These are phyloP conservation scores for Papiliotrema terrestris DNA, from an alignment of 1,284 basidiomycete species.

Conservation along the genomic window DNA sequence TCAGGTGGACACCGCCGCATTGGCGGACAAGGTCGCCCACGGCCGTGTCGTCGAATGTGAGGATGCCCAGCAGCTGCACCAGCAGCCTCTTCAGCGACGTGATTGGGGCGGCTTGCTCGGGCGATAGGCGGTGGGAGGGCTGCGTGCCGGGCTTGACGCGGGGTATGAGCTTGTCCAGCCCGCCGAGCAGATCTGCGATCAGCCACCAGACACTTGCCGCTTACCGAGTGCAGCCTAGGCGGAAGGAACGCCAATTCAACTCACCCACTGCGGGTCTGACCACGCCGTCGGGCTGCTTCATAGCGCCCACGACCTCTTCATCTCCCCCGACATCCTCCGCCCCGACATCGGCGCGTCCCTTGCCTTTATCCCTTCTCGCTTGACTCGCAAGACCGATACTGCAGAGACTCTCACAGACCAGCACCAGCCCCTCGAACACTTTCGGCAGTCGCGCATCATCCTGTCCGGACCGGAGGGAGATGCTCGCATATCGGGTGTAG, in stretches of 20 bases:
- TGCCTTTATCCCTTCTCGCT: slow-evolving; percentile 10
- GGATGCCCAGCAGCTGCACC: slow-evolving; percentile 71
- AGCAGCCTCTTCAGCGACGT: slow-evolving; percentile 60
- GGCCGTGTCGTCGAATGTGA: slow-evolving; percentile 60
- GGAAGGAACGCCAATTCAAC: too few relatives aligned
- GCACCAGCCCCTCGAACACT: slow-evolving; percentile 71
- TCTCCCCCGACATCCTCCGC: slow-evolving; percentile 3
- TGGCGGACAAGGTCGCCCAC: slow-evolving; percentile 70
- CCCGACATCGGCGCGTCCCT: neutral
- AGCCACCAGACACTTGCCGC: too few relatives aligned
- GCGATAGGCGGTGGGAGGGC: slow-evolving; percentile 20
- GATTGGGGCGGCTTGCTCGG: slow-evolving; percentile 60
- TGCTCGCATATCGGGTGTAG: slow-evolving; percentile 24
- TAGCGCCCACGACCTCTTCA: slow-evolving; percentile 21
- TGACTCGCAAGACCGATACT: slow-evolving; percentile 61
- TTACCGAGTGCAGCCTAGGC: too few relatives aligned
- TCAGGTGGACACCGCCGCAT: slow-evolving; percentile 68
- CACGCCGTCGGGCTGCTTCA: slow-evolving; percentile 46
- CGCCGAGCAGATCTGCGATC: slow-evolving; percentile 55
- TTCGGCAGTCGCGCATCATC: slow-evolving; percentile 51
- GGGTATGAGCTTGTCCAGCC: slow-evolving; percentile 70
- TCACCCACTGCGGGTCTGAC: slow-evolving; percentile 62
- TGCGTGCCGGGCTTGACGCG: slow-evolving; percentile 56
- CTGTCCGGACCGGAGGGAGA: slow-evolving; percentile 20
- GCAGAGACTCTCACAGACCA: slow-evolving; percentile 70